These are phyloP conservation scores for Aurantiochytrium sp. DNA, from an alignment of 108 stramenopile species.

Conservation along the genomic window DNA sequence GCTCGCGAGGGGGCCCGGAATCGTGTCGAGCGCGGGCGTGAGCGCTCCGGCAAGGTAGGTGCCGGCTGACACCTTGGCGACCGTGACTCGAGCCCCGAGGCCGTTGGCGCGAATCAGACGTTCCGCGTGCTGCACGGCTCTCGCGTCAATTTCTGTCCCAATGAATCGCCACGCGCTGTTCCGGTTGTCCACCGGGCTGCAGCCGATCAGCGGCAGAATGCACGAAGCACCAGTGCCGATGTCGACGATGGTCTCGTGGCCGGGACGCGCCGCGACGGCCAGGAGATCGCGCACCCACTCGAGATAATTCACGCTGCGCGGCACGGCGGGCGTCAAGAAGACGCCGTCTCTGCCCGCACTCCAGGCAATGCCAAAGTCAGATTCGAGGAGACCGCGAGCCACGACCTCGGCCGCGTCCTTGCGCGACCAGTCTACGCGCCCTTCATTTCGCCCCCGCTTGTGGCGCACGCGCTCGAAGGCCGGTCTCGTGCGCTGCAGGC, in stretches of 20 bases:
- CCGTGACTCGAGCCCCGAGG: neutral
- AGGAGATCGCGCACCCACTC: neutral
- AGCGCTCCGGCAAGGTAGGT: neutral
- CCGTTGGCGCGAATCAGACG: neutral
- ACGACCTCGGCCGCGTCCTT: neutral
- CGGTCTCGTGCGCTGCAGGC: too few relatives aligned
- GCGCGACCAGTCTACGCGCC: neutral
- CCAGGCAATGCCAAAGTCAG: neutral
- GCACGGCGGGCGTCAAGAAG: neutral
- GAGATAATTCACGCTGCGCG: neutral
- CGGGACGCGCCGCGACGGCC: neutral
- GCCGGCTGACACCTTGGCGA: neutral
- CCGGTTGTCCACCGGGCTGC: too few relatives aligned
- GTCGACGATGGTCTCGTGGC: neutral
- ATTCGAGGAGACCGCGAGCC: neutral
- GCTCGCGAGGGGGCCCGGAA: neutral
- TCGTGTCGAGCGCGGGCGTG: neutral
- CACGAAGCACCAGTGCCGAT: slow-evolving; percentile 14
- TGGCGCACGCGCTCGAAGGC: too few relatives aligned
- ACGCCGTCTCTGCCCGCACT: neutral
- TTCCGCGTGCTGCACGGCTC: neutral
- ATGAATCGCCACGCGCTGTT: neutral
- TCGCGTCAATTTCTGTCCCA: neutral
- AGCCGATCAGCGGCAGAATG: neutral
- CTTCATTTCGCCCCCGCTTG: neutral